These are phyloP conservation scores for Oryza officinalis DNA, from an alignment of 176 grass and related monocot species.

Conservation along the genomic window DNA sequence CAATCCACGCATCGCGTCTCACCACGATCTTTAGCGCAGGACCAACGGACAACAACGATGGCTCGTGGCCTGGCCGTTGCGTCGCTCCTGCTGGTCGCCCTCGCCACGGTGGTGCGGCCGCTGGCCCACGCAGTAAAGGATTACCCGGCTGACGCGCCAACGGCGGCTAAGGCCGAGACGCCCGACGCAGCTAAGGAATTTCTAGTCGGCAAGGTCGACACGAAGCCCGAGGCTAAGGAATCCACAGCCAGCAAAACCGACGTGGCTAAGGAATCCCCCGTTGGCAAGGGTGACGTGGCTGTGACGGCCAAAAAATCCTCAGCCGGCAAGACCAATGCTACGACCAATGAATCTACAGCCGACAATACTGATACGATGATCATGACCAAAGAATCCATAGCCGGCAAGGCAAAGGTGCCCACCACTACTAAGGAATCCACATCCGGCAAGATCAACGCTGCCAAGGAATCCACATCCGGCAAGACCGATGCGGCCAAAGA, in stretches of 20 bases:
- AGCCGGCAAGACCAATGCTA: accelerated
- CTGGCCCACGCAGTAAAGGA: background rate
- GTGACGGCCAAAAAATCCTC: background rate
- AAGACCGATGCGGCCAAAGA: no score
- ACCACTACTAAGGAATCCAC: background rate
- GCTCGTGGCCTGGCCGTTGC: background rate
- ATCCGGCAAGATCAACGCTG: no score
- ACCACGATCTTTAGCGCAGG: background rate
- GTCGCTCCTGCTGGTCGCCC: background rate
- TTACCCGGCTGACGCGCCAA: background rate
- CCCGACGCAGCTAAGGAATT: background rate
- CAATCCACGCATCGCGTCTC: background rate
- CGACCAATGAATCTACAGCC: accelerated
- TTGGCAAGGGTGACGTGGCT: no score
- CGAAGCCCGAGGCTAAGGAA: no score
- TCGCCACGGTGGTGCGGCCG: background rate
- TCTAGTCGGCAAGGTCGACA: background rate
- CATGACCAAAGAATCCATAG: no score
- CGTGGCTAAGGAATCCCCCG: no score
- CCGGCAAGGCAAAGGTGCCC: no score
- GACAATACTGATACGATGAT: background rate
- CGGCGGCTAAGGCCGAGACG: no score
- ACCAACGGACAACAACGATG: background rate
- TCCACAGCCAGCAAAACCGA: no score
- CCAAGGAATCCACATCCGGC: background rate